Evolutionary conservation across 495 filamentous ascomycete species (phyloP).

Genomic region (Neurospora sp.): DNA sequence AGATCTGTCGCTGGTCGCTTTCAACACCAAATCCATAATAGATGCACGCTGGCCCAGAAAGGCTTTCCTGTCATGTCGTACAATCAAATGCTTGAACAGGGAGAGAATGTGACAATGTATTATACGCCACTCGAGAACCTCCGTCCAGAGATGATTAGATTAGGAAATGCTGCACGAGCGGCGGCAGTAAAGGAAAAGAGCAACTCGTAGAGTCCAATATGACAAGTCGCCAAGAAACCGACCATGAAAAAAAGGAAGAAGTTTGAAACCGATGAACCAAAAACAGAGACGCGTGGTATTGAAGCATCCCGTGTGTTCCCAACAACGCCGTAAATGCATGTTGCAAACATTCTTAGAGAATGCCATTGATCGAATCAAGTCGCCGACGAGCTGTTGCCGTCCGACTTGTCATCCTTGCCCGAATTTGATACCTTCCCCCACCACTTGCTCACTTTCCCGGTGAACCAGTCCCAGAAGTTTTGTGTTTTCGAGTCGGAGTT

Average conservation of each 20-base stretch:
- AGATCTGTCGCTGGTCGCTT: not conserved
- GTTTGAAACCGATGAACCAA: not conserved
- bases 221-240: not conserved
- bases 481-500: constrained; percentile 11
- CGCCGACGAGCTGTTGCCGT: not conserved
- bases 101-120: not conserved
- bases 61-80: not conserved
- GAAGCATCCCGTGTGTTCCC: not conserved
- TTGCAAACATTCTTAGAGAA: not conserved
- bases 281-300: not conserved
- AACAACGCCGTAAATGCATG: not conserved
- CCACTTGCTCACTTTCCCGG: constrained; percentile 32
- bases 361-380: not conserved
- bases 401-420: not conserved
- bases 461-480: constrained; percentile 41
- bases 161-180: not conserved
- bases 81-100: not conserved
- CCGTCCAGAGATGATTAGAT: not conserved
- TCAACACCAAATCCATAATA: not conserved
- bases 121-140: not conserved
- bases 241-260: not conserved
- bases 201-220: not conserved
- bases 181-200: not conserved
- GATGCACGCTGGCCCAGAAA: not conserved
- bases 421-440: constrained; percentile 27